These are phyloP conservation scores for Marasmius fiardii DNA, from an alignment of 1,284 basidiomycete genomes.

Conservation along the genomic window DNA sequence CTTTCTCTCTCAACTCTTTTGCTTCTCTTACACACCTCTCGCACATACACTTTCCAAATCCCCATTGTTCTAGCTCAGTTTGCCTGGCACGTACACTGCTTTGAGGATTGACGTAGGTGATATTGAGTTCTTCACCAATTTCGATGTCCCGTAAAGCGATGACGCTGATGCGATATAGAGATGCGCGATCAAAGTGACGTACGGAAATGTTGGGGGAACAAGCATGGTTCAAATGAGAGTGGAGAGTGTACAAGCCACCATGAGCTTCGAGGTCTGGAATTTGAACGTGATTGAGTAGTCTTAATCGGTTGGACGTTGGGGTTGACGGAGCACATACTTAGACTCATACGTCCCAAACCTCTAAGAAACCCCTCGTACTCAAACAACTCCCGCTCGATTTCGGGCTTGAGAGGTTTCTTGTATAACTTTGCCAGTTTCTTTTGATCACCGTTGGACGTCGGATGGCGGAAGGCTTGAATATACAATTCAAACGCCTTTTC, in stretches of 20 bases:
- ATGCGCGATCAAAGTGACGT: slow-evolving; percentile 62
- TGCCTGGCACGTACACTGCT: slow-evolving; percentile 52
- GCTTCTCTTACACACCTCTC: slow-evolving; percentile 56
- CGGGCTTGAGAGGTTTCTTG: slow-evolving; percentile 51
- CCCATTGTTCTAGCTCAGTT: slow-evolving; percentile 67
- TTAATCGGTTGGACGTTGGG: neutral
- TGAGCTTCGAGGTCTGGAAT: slow-evolving; percentile 76
- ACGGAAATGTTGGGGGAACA: slow-evolving; percentile 79
- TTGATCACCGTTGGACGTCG: slow-evolving; percentile 43
- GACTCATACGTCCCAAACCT: slow-evolving; percentile 77
- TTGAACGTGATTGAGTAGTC: neutral
- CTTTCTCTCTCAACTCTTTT: slow-evolving; percentile 14
- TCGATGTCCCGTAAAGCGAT: slow-evolving; percentile 66
- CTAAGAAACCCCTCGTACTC: slow-evolving; percentile 71
- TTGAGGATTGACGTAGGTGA: slow-evolving; percentile 77
- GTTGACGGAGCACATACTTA: slow-evolving; percentile 51
- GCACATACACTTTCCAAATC: slow-evolving; percentile 69
- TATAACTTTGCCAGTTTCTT: slow-evolving; percentile 56
- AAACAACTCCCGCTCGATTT: slow-evolving; percentile 61
- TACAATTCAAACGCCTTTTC: slow-evolving; percentile 56
- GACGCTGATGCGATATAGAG: slow-evolving; percentile 67
- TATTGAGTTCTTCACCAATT: slow-evolving; percentile 70
- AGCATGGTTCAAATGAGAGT: slow-evolving; percentile 85
- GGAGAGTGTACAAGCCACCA: slow-evolving; percentile 82
- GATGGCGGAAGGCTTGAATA: slow-evolving; percentile 55